Percentiles rank a stretch among this genome's conserved stretches.
These are phyloP conservation scores for Cladosporium sp. DNA, from an alignment of 2,329 filamentous ascomycete species.

Conservation along the genomic window DNA sequence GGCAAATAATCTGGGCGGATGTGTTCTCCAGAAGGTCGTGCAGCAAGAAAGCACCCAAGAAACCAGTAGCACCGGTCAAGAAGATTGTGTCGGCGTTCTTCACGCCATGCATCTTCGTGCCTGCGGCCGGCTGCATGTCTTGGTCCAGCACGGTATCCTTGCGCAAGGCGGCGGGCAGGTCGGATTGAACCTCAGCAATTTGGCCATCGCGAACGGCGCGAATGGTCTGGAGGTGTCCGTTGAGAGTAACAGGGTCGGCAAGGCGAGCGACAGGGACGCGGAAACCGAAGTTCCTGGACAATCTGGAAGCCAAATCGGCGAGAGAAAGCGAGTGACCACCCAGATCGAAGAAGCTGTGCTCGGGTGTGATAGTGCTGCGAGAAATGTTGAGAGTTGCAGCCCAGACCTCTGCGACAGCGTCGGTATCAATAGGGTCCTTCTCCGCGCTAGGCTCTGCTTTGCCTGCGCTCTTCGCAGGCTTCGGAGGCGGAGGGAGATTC, in stretches of 20 bases:
- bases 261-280: constrained; percentile 67
- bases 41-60: constrained; percentile 70
- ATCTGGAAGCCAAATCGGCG: constrained; percentile 68
- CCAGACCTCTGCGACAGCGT: constrained; percentile 69
- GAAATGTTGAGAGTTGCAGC: constrained; percentile 66
- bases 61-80: constrained; percentile 72
- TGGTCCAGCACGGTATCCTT: constrained; percentile 64
- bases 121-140: constrained; percentile 58
- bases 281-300: constrained; percentile 69
- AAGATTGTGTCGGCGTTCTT: constrained; percentile 65
- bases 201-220: constrained; percentile 67
- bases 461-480: constrained; percentile 34
- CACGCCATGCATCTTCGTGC: constrained; percentile 52
- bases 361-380: constrained; percentile 56
- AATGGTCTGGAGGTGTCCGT: constrained; percentile 69
- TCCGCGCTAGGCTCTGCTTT: constrained; percentile 38
- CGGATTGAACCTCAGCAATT: constrained; percentile 69
- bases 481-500: constrained; percentile 61
- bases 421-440: constrained; percentile 61
- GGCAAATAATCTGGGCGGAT: constrained; percentile 64
- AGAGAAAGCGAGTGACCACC: constrained; percentile 74
- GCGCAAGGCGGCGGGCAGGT: constrained; percentile 65
- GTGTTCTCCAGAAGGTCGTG: constrained; percentile 65
- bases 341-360: constrained; percentile 77
- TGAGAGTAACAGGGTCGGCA: constrained; percentile 66